A percentile compares a stretch with the other conserved stretches of the same genome.
phyloP scores from a whole-genome alignment of 108 stramenopile species.

The Pseudonitzschia pungens region DNA sequence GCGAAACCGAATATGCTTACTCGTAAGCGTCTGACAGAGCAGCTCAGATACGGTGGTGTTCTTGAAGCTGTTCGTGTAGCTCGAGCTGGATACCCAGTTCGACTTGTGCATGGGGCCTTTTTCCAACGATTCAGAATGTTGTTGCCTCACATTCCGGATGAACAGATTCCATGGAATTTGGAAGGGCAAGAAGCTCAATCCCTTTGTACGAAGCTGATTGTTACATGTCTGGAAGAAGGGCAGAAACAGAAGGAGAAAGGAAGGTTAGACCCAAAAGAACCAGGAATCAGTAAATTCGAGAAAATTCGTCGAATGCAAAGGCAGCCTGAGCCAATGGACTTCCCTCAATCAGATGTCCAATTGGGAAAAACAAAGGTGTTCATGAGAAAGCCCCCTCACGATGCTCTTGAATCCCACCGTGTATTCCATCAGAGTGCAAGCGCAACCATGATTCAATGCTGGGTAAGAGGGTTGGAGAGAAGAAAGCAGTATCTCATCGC shows the following conservation, averaged over 20 bases:
- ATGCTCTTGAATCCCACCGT: slow-evolving; percentile 85
- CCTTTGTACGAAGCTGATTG: slow-evolving; percentile 78
- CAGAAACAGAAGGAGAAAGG: slow-evolving; percentile 46
- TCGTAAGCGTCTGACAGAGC: slow-evolving; percentile 86
- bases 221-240: slow-evolving; percentile 71
- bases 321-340: slow-evolving; percentile 76
- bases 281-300: slow-evolving; percentile 83
- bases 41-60: slow-evolving; percentile 98
- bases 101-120: slow-evolving; percentile 87
- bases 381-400: slow-evolving; percentile 92
- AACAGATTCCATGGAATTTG: slow-evolving; percentile 69
- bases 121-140: slow-evolving; percentile 90
- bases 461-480: slow-evolving; percentile 75
- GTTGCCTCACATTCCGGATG: slow-evolving; percentile 62
- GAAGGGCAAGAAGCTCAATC: slow-evolving; percentile 70
- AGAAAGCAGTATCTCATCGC: slow-evolving; percentile 58
- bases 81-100: slow-evolving; percentile 98
- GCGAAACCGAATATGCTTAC: slow-evolving; percentile 83
- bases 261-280: slow-evolving; percentile 45
- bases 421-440: slow-evolving; percentile 74
- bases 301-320: slow-evolving; percentile 86
- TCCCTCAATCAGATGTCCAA: slow-evolving; percentile 84
- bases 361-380: slow-evolving; percentile 92
- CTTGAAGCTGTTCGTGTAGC: slow-evolving; percentile 99
- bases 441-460: slow-evolving; percentile 80